Evolutionary conservation across 2,329 filamentous ascomycete species (phyloP).

Genomic region (Epichloe typhina): DNA sequence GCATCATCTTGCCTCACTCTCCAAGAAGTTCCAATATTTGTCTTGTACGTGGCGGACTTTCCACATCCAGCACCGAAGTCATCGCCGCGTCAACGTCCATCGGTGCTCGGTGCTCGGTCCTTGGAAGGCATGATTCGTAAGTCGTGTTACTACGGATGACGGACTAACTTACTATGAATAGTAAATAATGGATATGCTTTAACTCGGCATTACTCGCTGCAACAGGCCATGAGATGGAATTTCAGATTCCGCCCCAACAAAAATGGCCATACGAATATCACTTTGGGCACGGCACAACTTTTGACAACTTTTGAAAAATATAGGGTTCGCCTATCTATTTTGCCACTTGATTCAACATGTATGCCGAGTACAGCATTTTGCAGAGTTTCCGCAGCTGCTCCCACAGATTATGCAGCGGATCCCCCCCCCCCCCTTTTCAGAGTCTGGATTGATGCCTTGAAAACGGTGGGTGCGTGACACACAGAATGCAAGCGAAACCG

Average conservation of each 20-base stretch:
- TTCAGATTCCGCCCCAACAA: too few species aligned
- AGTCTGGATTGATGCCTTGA: not conserved
- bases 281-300: not conserved
- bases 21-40: too few species aligned
- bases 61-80: not conserved
- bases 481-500: not conserved
- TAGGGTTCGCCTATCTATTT: not conserved
- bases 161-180: too few species aligned
- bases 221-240: too few species aligned
- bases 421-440: too few species aligned
- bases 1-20: too few species aligned
- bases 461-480: not conserved
- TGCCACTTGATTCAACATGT: not conserved
- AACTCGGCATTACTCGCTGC: too few species aligned
- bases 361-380: not conserved
- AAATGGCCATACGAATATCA: not conserved
- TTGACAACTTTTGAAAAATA: too few species aligned
- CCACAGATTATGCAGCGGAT: not conserved
- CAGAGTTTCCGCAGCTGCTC: not conserved
- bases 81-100: not conserved
- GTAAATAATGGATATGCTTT: too few species aligned
- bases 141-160: not conserved
- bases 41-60: too few species aligned
- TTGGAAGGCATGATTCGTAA: not conserved
- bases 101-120: constrained; percentile 3